phyloP scores from a whole-genome alignment of 2,329 filamentous ascomycete genomes.

The Arthrocladium fulminans region DNA sequence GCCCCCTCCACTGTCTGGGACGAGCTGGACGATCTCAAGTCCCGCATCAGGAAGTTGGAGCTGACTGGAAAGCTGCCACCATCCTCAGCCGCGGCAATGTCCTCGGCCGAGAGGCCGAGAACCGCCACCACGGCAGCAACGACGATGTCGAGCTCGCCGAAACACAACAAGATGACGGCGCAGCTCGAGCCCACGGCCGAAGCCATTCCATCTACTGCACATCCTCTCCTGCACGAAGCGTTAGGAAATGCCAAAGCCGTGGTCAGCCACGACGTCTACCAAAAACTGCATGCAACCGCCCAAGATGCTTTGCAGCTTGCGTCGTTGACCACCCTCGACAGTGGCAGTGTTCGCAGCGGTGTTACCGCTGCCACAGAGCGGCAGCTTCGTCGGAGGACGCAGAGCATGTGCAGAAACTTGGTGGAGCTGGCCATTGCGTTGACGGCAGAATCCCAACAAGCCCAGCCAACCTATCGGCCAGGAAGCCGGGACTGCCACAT shows the following conservation, averaged over 20 bases:
- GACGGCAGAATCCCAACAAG: slow-evolving; percentile 45
- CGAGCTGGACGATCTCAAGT: slow-evolving; percentile 90
- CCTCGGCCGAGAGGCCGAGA: slow-evolving; percentile 71
- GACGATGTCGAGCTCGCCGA: slow-evolving; percentile 82
- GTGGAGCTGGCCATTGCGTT: slow-evolving; percentile 87
- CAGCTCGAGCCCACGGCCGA: slow-evolving; percentile 39
- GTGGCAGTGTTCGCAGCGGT: slow-evolving; percentile 49
- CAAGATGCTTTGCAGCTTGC: slow-evolving; percentile 72
- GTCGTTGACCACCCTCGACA: slow-evolving; percentile 54
- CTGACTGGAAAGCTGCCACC: slow-evolving; percentile 78
- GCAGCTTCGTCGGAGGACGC: slow-evolving; percentile 78
- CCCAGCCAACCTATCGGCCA: slow-evolving; percentile 18
- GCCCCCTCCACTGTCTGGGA: slow-evolving; percentile 95
- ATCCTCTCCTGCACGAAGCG: slow-evolving; percentile 72
- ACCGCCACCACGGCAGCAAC: slow-evolving; percentile 89
- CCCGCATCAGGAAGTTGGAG: slow-evolving; percentile 81
- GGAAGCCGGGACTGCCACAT: slow-evolving; percentile 25
- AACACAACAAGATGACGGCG: slow-evolving; percentile 46
- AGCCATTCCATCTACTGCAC: slow-evolving; percentile 40
- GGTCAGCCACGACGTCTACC: slow-evolving; percentile 63
- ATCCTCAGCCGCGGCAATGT: slow-evolving; percentile 71
- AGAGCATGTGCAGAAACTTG: slow-evolving; percentile 83
- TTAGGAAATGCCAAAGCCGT: slow-evolving; percentile 66
- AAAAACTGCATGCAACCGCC: slow-evolving; percentile 69
- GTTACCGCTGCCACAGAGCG: slow-evolving; percentile 55